Conservation (phyloP, 495 filamentous ascomycete species). For the Thozetella sp. region DNA sequence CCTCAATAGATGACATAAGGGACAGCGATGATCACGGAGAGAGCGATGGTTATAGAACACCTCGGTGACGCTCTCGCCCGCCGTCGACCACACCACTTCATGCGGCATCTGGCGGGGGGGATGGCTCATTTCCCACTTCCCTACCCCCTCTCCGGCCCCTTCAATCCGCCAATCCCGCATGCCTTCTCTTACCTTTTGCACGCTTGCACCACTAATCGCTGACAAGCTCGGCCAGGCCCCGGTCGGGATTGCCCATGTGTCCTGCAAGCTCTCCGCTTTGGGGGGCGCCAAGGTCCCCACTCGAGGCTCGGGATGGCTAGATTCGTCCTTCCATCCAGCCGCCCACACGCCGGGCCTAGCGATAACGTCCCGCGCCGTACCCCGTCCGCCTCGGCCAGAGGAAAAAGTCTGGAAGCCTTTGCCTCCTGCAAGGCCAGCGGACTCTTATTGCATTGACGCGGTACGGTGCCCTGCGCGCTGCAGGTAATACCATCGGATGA, state of each 20-base stretch:
- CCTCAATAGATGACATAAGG: not conserved
- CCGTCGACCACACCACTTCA: not conserved
- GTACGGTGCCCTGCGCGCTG: not conserved
- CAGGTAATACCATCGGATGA: slow-evolving; percentile 3
- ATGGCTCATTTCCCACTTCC: not conserved
- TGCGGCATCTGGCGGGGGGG: not conserved
- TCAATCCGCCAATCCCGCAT: too few species aligned
- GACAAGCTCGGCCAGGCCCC: slow-evolving; percentile 7
- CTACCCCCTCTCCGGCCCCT: too few species aligned
- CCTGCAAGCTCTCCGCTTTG: not conserved
- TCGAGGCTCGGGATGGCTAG: slow-evolving; percentile 10
- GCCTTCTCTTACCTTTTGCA: too few species aligned
- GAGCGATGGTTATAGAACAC: not conserved
- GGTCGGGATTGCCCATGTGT: slow-evolving; percentile 2
- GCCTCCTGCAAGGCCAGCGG: not conserved
- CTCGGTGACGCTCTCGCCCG: not conserved
- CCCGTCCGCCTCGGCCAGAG: not conserved
- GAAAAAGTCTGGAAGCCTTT: not conserved
- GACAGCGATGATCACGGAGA: not conserved
- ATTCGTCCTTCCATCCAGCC: slow-evolving; percentile 12
- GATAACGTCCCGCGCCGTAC: not conserved
- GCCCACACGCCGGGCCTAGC: not conserved
- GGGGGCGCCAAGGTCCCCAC: slow-evolving; percentile 5
- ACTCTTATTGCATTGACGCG: not conserved
- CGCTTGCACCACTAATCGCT: slow-evolving; percentile 9